Percentiles rank a stretch among this genome's conserved stretches.
These are phyloP conservation scores for Avena sativa DNA, from an alignment of 176 grass and related monocot genomes.

Conservation along the genomic window DNA sequence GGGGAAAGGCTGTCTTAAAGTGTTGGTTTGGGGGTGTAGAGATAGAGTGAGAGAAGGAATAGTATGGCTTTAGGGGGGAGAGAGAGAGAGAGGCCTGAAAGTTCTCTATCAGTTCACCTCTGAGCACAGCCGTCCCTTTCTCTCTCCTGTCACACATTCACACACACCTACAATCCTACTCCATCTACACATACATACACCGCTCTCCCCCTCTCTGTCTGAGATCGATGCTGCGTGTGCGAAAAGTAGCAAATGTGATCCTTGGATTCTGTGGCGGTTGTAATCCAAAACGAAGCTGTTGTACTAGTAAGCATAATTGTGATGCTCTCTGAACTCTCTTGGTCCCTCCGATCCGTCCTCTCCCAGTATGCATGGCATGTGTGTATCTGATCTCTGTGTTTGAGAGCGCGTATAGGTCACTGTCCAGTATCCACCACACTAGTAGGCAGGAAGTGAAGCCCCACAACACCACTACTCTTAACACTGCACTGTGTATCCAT, in stretches of 20 bases:
- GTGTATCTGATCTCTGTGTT: slow-evolving; percentile 28
- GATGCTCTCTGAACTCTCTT: slow-evolving; percentile 42
- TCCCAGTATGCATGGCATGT: slow-evolving; percentile 37
- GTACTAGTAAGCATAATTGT: slow-evolving; percentile 42
- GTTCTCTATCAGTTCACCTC: slow-evolving; percentile 85
- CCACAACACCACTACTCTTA: slow-evolving; percentile 53
- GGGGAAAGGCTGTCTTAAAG: slow-evolving; percentile 65
- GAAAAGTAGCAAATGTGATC: slow-evolving; percentile 47
- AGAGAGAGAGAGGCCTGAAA: slow-evolving; percentile 68
- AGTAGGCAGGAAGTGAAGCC: slow-evolving; percentile 34
- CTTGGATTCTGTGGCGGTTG: slow-evolving; percentile 76
- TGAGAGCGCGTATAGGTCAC: slow-evolving; percentile 30
- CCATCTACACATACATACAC: slow-evolving; percentile 21
- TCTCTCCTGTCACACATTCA: slow-evolving; percentile 76
- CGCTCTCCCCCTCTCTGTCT: slow-evolving; percentile 41
- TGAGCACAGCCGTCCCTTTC: slow-evolving; percentile 89
- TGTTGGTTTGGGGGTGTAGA: slow-evolving; percentile 64
- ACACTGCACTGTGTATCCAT: slow-evolving; percentile 52
- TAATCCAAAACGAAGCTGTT: slow-evolving; percentile 58
- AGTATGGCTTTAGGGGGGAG: slow-evolving; percentile 54
- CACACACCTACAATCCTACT: slow-evolving; percentile 28
- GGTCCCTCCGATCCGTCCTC: not conserved
- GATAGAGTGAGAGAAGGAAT: slow-evolving; percentile 47
- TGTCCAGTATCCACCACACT: slow-evolving; percentile 22
- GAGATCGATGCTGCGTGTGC: slow-evolving; percentile 27